Evolutionary conservation across 2,329 filamentous ascomycete genomes (phyloP), one percentile per base, ranked within the genome.

Genomic region (Ophiocordyceps camponoti-saundersi): DNA sequence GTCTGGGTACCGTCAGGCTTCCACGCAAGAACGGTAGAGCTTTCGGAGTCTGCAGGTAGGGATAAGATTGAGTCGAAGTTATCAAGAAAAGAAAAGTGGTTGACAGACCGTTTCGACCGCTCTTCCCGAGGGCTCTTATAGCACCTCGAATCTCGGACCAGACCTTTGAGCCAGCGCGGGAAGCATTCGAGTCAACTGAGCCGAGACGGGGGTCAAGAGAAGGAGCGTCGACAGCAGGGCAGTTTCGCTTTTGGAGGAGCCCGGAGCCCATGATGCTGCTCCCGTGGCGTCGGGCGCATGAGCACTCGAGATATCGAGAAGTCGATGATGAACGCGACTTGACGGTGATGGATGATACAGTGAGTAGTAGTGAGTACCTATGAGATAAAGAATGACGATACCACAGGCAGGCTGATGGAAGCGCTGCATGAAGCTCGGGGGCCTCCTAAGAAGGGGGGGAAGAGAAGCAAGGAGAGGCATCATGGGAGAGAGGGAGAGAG

Each of bases 101-200:
- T 7, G 18, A 50, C 58, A 46, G 48, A 55, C 55, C 55, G 42
- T 53, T 55, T 8, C 52, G 55, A 26, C 58, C 56, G n/a, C 50
- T 58, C 46, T 55, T 57, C 20, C 58, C 55, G 22, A 65, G 58
- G 2, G 55, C 60, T 41, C 52, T 60, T 46, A 65, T 56, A 20
- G 58, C 62, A 15, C 55, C 55, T 3, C 60, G 56, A 22, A 65
- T 58, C 34, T 64, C 62, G 7, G 57, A 59, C 59, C 62, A 63
- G 5, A 62, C 59, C 32, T 52, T 59, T 12, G 60, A 57, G 32
- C 57, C 54, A 7, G 53, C 54, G 20, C 53, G 55, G 32, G 55
- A 56, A n/a, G 56, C 47, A 44, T 54, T 62, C 21, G 55, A 40
- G 21, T 46, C 22, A 21, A 16, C 20, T 12, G 20, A 22, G 22